Conservation (phyloP, 108 stramenopile species). For the Conticribra guillardii region DNA sequence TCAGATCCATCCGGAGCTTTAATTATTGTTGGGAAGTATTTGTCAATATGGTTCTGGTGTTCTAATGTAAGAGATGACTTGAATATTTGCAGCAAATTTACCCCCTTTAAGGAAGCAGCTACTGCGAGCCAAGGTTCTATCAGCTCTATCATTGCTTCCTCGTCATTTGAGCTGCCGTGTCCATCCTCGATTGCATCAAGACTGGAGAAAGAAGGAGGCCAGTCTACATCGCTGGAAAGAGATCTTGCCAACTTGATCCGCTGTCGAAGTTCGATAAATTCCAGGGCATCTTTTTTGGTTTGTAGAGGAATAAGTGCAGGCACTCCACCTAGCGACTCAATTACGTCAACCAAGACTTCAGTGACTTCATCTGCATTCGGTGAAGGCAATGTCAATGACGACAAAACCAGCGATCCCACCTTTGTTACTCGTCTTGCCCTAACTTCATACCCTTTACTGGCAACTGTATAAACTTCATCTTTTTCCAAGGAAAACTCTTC, state of each 20-base stretch:
- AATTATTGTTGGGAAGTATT: constrained; percentile 42
- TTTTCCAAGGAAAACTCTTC: constrained; percentile 29
- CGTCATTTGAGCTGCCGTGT: constrained; percentile 25
- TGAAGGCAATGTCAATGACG: constrained; percentile 51
- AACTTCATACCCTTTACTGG: constrained; percentile 64
- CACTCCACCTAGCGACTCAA: constrained; percentile 56
- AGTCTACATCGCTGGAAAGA: constrained; percentile 22
- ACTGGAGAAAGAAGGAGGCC: constrained; percentile 50
- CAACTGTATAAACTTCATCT: constrained; percentile 54
- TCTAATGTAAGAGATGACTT: constrained; percentile 29
- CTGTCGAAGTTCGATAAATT: constrained; percentile 42
- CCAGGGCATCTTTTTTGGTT: constrained; percentile 30
- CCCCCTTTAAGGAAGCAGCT: constrained; percentile 47
- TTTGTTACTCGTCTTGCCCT: constrained; percentile 44
- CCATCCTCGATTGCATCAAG: constrained; percentile 41
- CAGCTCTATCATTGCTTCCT: constrained; percentile 26
- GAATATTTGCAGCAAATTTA: constrained; percentile 52
- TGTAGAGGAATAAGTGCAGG: constrained; percentile 42
- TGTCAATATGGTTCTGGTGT: constrained; percentile 28
- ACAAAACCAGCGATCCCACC: constrained; percentile 58
- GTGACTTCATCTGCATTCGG: constrained; percentile 54
- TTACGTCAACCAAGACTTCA: constrained; percentile 49
- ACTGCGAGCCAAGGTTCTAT: constrained; percentile 66
- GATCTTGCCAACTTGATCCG: constrained; percentile 43
- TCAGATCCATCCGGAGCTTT: constrained; percentile 61